phyloP scores from a whole-genome alignment of 306 rosid species.

The Pyrus bretschneideri region DNA sequence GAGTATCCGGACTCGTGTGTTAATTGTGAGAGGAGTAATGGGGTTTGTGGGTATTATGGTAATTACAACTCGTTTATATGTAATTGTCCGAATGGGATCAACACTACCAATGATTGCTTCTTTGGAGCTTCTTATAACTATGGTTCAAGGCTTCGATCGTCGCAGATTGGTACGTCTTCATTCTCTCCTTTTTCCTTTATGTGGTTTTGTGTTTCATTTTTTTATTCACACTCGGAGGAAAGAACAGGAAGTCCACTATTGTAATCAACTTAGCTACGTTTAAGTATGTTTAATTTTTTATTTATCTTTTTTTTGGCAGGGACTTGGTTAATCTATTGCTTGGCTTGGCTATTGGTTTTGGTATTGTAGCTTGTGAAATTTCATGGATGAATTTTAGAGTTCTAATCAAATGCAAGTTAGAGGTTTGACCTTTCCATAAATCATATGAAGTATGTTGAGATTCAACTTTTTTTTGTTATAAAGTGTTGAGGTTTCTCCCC shows the following conservation, averaged over 20 bases:
- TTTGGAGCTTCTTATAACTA: constrained; percentile 35
- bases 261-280: too few relatives aligned
- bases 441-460: background rate
- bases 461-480: background rate
- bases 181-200: background rate
- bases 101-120: constrained; percentile 58
- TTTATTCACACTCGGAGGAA: background rate
- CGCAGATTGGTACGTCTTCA: constrained; percentile 33
- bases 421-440: background rate
- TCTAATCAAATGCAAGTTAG: background rate
- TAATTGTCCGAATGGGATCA: constrained; percentile 70
- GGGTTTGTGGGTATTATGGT: constrained; percentile 53
- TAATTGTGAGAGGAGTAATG: constrained; percentile 59
- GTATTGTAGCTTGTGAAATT: constrained; percentile 4
- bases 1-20: constrained; percentile 65
- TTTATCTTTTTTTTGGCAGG: constrained; percentile 24
- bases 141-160: constrained; percentile 33
- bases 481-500: background rate
- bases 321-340: constrained; percentile 26
- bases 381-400: background rate
- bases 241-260: accelerated
- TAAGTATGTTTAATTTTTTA: too few relatives aligned
- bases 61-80: constrained; percentile 50
- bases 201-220: background rate
- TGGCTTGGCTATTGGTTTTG: constrained; percentile 30